Evolutionary conservation across 306 rosid genomes (phyloP).

Genomic region (Datisca glomerata): DNA sequence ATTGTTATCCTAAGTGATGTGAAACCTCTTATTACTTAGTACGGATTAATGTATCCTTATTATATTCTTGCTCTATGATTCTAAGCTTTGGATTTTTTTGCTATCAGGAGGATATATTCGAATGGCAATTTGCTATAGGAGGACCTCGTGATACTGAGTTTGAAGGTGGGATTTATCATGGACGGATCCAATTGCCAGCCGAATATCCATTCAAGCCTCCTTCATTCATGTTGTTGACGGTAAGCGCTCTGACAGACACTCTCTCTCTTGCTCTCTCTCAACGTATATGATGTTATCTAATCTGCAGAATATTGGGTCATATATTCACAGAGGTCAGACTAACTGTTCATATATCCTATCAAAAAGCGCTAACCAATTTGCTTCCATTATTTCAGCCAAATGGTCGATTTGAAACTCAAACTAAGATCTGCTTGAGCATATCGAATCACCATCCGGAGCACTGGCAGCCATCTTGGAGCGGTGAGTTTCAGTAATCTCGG

Average conservation of each 20-base stretch:
- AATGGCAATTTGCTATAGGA: slow-evolving; percentile 86
- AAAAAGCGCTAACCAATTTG: no score
- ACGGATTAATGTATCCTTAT: no score
- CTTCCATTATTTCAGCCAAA: slow-evolving; percentile 46
- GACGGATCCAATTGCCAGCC: slow-evolving; percentile 70
- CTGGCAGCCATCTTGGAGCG: slow-evolving; percentile 99
- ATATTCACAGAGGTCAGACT: no score
- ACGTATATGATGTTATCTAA: no score
- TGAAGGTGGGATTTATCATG: slow-evolving; percentile 89
- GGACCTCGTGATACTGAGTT: slow-evolving; percentile 66
- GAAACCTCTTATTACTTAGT: no score
- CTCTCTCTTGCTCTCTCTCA: neutral
- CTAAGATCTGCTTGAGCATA: slow-evolving; percentile 95
- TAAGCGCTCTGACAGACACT: no score
- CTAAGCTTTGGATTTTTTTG: no score
- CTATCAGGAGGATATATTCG: slow-evolving; percentile 96
- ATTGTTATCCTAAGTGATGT: no score
- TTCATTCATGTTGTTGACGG: slow-evolving; percentile 78
- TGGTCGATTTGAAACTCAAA: slow-evolving; percentile 93
- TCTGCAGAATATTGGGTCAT: no score
- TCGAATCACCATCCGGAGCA: slow-evolving; percentile 98
- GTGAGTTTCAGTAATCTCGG: no score
- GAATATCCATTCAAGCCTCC: slow-evolving; percentile 93
- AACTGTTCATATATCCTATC: no score
- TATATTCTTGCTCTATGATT: no score